Evolutionary conservation across 306 rosid genomes (phyloP), one percentile per base, ranked within the genome.

Genomic region (Casuarina cunninghamiana): DNA sequence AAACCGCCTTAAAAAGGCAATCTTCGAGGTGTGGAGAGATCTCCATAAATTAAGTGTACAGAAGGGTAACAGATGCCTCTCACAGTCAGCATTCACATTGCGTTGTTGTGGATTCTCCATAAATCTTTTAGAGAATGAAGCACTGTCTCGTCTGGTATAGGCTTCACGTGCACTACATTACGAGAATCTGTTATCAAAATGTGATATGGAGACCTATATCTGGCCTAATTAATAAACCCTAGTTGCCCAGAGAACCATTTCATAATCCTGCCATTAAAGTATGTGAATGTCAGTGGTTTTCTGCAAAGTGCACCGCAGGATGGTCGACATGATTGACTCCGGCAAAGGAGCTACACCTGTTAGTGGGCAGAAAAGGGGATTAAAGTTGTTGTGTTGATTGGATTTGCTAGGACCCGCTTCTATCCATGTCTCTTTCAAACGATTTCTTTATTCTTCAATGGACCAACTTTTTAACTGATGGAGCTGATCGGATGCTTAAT

Each of bases 161-260:
- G 65, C 42, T 62, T 83, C 86, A 71, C 83, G 60, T 65, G 81
- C 55, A 37, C 6, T 48, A 37, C 83, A 54, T 17, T 48, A 44
- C 42, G 42, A 17, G 71, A 41, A 42, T 16, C 42, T 43, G 37
- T 2, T 16, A 17, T 2, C 19, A 11, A 26, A 26, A 19, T 58
- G 3, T 26, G 32, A n/a, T 10, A 2, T 51, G 54, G 57, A 15
- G 57, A n/a, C 57, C 57, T 3, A 51, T 51, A 51, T 16, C 15
- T 12, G 19, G 19, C 32, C 4, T 61, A 35, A 61, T 60, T 10
- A 60, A 32, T 10, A n/a, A 6, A n/a, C 19, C 35, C 5, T 32
- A 5, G 32, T 6, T 37, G 37, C 73, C 54, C 83, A 61, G 48
- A 9, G 58, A 39, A 17, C 39, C 15, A 6, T 65, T 32, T 79